A percentile compares a stretch with the other conserved stretches of the same genome.
phyloP scores from a whole-genome alignment of 352 stramenopile species.

The Peronosclerospora sorghi region DNA sequence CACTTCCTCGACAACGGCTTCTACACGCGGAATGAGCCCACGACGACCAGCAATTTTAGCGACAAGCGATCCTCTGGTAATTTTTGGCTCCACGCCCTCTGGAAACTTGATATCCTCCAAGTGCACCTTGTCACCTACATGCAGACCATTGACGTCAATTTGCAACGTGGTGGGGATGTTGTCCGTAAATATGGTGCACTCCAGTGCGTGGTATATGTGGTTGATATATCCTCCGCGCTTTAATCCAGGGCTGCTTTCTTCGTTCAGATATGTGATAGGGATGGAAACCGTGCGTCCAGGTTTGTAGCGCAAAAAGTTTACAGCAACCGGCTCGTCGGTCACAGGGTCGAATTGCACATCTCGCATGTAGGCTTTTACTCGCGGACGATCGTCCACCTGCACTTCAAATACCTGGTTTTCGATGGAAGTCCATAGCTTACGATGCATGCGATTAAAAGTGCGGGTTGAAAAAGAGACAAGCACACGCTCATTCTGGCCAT shows the following conservation, averaged over 20 bases:
- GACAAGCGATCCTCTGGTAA: slow-evolving; percentile 55
- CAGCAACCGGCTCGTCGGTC: slow-evolving; percentile 60
- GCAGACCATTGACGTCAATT: slow-evolving; percentile 79
- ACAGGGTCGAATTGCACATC: slow-evolving; percentile 81
- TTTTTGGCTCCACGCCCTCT: slow-evolving; percentile 56
- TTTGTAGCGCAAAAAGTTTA: slow-evolving; percentile 92
- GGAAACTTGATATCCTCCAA: slow-evolving; percentile 68
- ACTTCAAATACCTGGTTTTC: slow-evolving; percentile 85
- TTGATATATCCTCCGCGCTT: slow-evolving; percentile 92
- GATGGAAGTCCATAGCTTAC: slow-evolving; percentile 78
- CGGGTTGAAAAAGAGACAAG: slow-evolving; percentile 65
- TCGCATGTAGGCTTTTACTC: slow-evolving; percentile 79
- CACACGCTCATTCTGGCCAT: slow-evolving; percentile 58
- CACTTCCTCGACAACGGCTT: slow-evolving; percentile 57
- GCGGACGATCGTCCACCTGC: slow-evolving; percentile 43
- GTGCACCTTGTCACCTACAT: slow-evolving; percentile 77
- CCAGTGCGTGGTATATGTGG: slow-evolving; percentile 79
- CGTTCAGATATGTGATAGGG: slow-evolving; percentile 88
- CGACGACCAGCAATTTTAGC: slow-evolving; percentile 81
- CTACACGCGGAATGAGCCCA: slow-evolving; percentile 66
- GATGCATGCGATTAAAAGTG: slow-evolving; percentile 72
- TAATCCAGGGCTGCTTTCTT: slow-evolving; percentile 89
- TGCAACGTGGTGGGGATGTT: slow-evolving; percentile 64
- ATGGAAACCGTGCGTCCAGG: slow-evolving; percentile 85
- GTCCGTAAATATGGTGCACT: slow-evolving; percentile 70